Base-by-base conservation (phyloP, 2,329 filamentous ascomycete genomes). In the Thermothelomyces thermophilus region DNA sequence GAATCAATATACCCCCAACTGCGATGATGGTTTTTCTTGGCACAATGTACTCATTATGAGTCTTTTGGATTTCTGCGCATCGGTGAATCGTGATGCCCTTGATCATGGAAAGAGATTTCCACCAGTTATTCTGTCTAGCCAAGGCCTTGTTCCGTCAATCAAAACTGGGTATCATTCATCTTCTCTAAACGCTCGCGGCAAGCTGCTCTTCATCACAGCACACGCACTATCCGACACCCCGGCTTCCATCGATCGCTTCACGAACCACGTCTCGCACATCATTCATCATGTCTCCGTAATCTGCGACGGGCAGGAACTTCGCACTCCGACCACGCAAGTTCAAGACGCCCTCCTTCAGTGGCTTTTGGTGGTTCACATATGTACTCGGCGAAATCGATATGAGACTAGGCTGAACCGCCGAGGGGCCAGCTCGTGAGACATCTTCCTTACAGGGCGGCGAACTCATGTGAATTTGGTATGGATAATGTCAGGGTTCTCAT, bases 401-500 rank as follows among this genome's bases (percentile, higher is more conserved):
- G 9, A 13, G 17, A 14, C 24, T 26, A 26, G n/a, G n/a, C 9
- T 26, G 9, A 26, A 26, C 24, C 24, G 24, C 24, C 24, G n/a
- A n/a, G n/a, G n/a, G n/a, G n/a, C n/a, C n/a, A n/a, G n/a, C n/a
- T n/a, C n/a, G n/a, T n/a, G n/a, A n/a, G n/a, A n/a, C n/a, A n/a
- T n/a, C n/a, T 9, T 5, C 24, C 24, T 26, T 26, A 5, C 24
- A 26, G 5, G 5, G 24, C 5, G 5, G 24, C 9, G 26, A 28
- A 13, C 31, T 70, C 77, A 96, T 63, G 89, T 90, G 70, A 97
- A 95, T 71, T 95, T 97, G 64, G 89, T 93, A 71, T 97, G 91
- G 66, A 98, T 97, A 63, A 98, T 93, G 65, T 98, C 91, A 16
- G 93, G 93, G 66, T 98, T 95, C 77, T 98, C 93, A 68, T 98